A percentile compares a stretch with the other conserved stretches of the same genome.
phyloP scores from a whole-genome alignment of 2,329 filamentous ascomycete species.

The Sclerotinia borealis region DNA sequence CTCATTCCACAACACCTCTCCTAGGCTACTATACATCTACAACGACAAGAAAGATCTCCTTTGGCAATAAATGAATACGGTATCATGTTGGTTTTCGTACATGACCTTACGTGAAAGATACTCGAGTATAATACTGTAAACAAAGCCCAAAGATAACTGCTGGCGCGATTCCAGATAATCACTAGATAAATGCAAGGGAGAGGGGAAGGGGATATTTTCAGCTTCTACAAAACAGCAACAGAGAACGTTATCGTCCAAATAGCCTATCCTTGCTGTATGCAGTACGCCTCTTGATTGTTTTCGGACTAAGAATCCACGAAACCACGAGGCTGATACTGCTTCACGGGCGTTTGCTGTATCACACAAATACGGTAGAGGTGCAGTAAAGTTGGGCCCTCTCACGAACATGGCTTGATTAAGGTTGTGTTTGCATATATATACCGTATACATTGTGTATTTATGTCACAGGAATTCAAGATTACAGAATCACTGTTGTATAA shows the following conservation, averaged over 20 bases:
- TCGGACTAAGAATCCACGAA: background rate
- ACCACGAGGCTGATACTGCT: constrained; percentile 6
- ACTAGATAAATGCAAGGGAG: background rate
- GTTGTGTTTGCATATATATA: background rate
- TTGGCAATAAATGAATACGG: too few relatives aligned
- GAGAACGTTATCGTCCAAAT: background rate
- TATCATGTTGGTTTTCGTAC: background rate
- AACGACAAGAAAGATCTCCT: background rate
- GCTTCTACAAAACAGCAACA: background rate
- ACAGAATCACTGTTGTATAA: background rate
- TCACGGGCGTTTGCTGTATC: background rate
- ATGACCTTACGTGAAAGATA: background rate
- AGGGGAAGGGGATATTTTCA: background rate
- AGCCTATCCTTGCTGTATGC: constrained; percentile 1
- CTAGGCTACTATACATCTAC: background rate
- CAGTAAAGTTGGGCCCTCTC: background rate
- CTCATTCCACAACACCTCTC: background rate
- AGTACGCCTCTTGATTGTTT: background rate
- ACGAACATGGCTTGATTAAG: background rate
- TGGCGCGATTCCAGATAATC: background rate
- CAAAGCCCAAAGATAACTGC: background rate
- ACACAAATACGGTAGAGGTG: background rate
- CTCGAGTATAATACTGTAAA: background rate
- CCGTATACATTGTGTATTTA: background rate
- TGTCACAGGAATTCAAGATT: background rate